Conservation (phyloP, 495 filamentous ascomycete species). For the Xylaria telfairii region DNA sequence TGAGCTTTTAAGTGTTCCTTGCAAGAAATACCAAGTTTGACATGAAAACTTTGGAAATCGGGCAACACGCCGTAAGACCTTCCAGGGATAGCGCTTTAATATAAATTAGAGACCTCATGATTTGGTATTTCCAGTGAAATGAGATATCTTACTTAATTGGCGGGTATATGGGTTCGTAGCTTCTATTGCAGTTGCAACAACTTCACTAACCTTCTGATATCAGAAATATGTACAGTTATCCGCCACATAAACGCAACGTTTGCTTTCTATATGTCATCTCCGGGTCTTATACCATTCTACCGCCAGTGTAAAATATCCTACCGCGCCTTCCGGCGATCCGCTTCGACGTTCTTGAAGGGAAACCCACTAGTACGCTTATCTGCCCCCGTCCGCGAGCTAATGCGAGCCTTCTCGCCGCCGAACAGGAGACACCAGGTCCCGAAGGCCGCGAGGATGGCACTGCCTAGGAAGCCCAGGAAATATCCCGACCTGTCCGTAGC, state of each 20-base stretch:
- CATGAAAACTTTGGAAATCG: neutral
- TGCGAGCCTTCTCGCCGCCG: constrained; percentile 64
- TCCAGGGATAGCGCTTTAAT: neutral
- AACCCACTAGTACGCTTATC: constrained; percentile 82
- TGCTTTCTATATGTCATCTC: neutral
- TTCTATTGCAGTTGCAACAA: neutral
- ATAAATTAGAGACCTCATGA: neutral
- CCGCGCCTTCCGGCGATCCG: constrained; percentile 23
- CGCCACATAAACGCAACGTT: neutral
- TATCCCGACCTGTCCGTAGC: constrained; percentile 59
- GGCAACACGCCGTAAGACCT: neutral
- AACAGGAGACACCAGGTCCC: constrained; percentile 81
- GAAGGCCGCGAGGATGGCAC: constrained; percentile 61
- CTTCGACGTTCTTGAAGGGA: constrained; percentile 71
- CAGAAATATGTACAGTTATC: neutral
- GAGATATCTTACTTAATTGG: neutral
- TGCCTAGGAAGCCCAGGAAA: constrained; percentile 56
- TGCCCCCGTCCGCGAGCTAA: constrained; percentile 73
- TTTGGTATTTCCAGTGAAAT: neutral
- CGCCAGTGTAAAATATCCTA: neutral
- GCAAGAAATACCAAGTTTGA: neutral
- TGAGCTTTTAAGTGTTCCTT: neutral
- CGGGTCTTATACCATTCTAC: neutral
- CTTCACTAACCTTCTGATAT: neutral
- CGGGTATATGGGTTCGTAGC: neutral